A percentile compares a stretch with the other conserved stretches of the same genome.
Evolutionary conservation across 495 filamentous ascomycete genomes (phyloP).

Genomic region (Clohesyomyces aquaticus): DNA sequence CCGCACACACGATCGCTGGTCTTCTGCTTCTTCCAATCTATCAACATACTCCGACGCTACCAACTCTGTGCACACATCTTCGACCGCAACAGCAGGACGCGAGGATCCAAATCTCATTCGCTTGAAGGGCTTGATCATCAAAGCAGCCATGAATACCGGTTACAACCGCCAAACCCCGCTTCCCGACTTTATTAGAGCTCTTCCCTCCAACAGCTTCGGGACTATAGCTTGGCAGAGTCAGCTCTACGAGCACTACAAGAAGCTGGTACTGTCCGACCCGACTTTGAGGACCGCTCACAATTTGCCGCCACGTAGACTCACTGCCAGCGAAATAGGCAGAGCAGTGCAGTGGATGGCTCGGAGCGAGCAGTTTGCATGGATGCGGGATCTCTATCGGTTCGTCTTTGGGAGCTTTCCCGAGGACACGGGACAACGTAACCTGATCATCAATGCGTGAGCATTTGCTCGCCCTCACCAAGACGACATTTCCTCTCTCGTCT

Average conservation of each 20-base stretch:
- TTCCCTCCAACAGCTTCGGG: constrained; percentile 78
- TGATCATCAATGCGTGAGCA: constrained; percentile 35
- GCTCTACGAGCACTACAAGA: constrained; percentile 76
- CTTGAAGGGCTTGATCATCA: constrained; percentile 74
- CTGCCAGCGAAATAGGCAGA: constrained; percentile 71
- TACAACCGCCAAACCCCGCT: constrained; percentile 62
- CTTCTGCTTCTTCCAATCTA: constrained; percentile 70
- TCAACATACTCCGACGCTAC: constrained; percentile 66
- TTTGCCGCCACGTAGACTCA: constrained; percentile 60
- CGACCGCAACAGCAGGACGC: constrained; percentile 67
- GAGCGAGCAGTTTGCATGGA: constrained; percentile 68
- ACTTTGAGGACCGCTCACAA: constrained; percentile 60
- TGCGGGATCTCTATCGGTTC: constrained; percentile 78
- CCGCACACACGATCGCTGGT: constrained; percentile 60
- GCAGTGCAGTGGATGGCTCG: constrained; percentile 75
- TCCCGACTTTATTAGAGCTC: constrained; percentile 71
- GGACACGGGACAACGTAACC: constrained; percentile 57
- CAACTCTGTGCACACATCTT: constrained; percentile 49
- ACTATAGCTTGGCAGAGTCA: constrained; percentile 67
- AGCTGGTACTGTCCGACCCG: constrained; percentile 69
- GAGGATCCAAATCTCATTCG: constrained; percentile 76
- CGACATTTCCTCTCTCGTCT: background rate
- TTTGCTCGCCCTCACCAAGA: background rate
- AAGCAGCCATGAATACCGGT: constrained; percentile 79
- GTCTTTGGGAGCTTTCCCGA: constrained; percentile 83